phyloP scores from a whole-genome alignment of 2,329 filamentous ascomycete genomes.

The Amylocarpus encephaloides region DNA sequence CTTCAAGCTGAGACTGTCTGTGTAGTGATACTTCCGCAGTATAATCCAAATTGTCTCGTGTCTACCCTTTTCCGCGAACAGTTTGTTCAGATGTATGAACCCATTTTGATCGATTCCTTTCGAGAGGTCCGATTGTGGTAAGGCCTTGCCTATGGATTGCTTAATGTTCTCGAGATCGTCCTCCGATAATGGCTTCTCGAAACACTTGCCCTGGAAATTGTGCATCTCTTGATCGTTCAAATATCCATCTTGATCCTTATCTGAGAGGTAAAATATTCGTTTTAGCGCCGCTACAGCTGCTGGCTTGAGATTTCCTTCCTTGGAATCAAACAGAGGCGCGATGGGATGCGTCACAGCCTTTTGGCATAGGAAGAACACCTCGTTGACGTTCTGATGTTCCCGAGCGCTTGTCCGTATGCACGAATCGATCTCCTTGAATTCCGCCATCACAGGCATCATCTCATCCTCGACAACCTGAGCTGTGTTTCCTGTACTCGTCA shows the following conservation, averaged over 20 bases:
- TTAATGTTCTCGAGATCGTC: conserved; percentile 92
- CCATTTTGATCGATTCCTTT: conserved; percentile 74
- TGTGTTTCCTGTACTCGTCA: conserved; percentile 66
- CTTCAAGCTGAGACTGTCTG: conserved; percentile 85
- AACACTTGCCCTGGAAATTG: conserved; percentile 86
- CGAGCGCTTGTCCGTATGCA: conserved; percentile 92
- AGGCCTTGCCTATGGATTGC: conserved; percentile 66
- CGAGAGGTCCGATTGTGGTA: conserved; percentile 55
- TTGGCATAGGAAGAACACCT: conserved; percentile 95
- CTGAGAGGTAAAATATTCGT: conserved; percentile 90
- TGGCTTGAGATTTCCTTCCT: conserved; percentile 82
- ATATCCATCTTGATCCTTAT: conserved; percentile 92
- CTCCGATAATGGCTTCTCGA: conserved; percentile 74
- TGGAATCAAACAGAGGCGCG: conserved; percentile 92
- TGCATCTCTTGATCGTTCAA: conserved; percentile 86
- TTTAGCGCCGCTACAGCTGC: conserved; percentile 80
- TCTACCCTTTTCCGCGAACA: conserved; percentile 94
- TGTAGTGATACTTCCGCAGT: conserved; percentile 89
- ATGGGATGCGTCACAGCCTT: conserved; percentile 97
- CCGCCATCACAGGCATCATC: conserved; percentile 96
- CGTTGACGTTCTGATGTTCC: conserved; percentile 89
- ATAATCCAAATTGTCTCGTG: conserved; percentile 99
- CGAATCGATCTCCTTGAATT: conserved; percentile 98
- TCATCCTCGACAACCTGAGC: conserved; percentile 90
- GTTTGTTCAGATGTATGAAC: conserved; percentile 86